Conservation (phyloP, 2,329 filamentous ascomycete species). For the Verticillium nonalfalfae region DNA sequence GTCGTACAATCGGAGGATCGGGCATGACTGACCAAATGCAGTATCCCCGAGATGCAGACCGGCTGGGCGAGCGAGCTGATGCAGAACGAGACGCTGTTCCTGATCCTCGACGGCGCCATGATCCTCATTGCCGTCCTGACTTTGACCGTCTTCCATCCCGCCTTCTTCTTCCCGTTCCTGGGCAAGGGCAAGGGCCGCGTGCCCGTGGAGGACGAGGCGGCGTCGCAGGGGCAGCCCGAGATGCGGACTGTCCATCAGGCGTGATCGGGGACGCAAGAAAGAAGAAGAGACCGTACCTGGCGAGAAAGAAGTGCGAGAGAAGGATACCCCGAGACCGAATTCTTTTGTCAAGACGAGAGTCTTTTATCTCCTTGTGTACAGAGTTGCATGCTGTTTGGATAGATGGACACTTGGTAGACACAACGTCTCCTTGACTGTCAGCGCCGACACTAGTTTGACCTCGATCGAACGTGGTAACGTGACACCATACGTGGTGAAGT, state of each 20-base stretch:
- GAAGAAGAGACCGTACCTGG: neutral
- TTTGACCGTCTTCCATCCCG: conserved; percentile 8
- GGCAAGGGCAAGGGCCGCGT: neutral
- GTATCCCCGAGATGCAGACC: conserved; percentile 6
- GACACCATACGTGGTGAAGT: too few relatives aligned
- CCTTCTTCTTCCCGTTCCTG: conserved; percentile 9
- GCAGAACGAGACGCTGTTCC: conserved; percentile 11
- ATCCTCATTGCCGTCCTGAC: conserved; percentile 4
- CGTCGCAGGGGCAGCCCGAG: neutral
- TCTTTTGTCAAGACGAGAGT: too few relatives aligned
- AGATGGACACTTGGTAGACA: neutral
- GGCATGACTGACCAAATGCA: neutral
- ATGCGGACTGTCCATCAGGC: neutral
- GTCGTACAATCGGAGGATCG: too few relatives aligned
- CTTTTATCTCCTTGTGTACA: too few relatives aligned
- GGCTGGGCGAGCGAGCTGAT: conserved; percentile 12
- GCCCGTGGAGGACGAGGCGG: neutral
- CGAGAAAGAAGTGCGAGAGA: neutral
- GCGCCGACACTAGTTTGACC: too few relatives aligned
- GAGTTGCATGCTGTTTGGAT: neutral
- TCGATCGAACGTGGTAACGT: too few relatives aligned
- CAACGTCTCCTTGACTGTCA: too few relatives aligned
- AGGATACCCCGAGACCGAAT: neutral
- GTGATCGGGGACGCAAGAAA: neutral
- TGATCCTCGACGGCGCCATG: conserved; percentile 11